Conservation (phyloP, 345 rosid genomes). For the Eucalyptus pauciflora region DNA sequence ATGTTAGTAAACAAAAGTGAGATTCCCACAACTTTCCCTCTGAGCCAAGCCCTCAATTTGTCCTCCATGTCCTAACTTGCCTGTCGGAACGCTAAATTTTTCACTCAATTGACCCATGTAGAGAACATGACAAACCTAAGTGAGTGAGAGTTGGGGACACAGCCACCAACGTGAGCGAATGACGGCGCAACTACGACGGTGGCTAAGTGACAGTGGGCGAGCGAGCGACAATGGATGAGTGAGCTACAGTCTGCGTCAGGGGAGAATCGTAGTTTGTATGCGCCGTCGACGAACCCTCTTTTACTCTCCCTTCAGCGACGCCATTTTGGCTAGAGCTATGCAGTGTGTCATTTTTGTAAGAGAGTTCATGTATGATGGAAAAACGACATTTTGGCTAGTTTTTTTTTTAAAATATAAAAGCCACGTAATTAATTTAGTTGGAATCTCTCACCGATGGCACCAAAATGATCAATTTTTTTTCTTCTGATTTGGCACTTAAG, state of each 20-base stretch:
- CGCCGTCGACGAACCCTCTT: rapidly evolving
- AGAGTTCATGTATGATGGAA: too few relatives aligned
- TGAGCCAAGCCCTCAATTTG: rapidly evolving
- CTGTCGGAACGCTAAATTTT: too few relatives aligned
- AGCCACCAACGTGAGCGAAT: rapidly evolving
- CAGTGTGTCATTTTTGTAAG: rapidly evolving
- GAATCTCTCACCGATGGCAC: rapidly evolving
- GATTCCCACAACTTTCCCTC: rapidly evolving
- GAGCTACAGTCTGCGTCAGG: rapidly evolving
- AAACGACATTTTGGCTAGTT: too few relatives aligned
- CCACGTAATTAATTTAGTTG: rapidly evolving
- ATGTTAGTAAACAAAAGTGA: too few relatives aligned
- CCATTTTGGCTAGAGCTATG: too few relatives aligned
- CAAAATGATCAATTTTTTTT: too few relatives aligned
- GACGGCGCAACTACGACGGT: rapidly evolving
- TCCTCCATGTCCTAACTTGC: rapidly evolving
- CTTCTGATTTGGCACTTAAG: too few relatives aligned
- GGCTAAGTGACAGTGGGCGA: rapidly evolving
- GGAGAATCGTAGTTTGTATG: rapidly evolving
- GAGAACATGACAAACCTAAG: too few relatives aligned
- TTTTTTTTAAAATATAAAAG: too few relatives aligned
- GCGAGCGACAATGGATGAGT: rapidly evolving
- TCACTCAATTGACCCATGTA: too few relatives aligned
- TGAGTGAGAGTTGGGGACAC: too few relatives aligned
- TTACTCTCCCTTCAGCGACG: rapidly evolving